A percentile compares a stretch with the other conserved stretches of the same genome.
These are phyloP conservation scores for Tripterygium wilfordii DNA, from an alignment of 177 flowering plant genomes.

Conservation along the genomic window DNA sequence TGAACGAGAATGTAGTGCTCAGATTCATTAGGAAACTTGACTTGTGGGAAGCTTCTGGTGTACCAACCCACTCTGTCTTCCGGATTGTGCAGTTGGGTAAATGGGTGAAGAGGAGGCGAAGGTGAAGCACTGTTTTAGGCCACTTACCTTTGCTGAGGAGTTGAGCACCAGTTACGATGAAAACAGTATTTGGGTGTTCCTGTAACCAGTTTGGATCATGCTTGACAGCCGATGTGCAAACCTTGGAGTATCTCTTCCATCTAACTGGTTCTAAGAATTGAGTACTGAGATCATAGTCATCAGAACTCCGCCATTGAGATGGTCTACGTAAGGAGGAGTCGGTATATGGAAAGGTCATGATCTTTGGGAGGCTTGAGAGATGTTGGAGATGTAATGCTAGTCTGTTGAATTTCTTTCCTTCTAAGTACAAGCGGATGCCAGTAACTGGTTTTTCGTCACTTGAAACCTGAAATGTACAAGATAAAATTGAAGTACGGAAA, in stretches of 20 bases:
- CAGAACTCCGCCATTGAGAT: constrained; percentile 73
- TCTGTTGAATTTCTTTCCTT: constrained; percentile 75
- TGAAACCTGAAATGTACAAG: constrained; percentile 41
- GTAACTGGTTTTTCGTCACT: constrained; percentile 63
- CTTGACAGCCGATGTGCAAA: constrained; percentile 69
- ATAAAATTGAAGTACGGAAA: not conserved
- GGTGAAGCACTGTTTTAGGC: constrained; percentile 74
- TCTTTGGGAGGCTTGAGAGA: constrained; percentile 63
- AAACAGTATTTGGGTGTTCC: constrained; percentile 40
- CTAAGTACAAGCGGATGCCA: constrained; percentile 75
- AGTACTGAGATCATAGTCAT: constrained; percentile 31
- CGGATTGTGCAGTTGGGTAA: constrained; percentile 58
- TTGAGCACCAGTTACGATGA: constrained; percentile 84
- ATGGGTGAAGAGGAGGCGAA: constrained; percentile 62
- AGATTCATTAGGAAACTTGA: constrained; percentile 57
- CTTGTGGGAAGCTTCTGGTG: constrained; percentile 51
- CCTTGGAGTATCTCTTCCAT: constrained; percentile 67
- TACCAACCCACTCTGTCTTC: constrained; percentile 65
- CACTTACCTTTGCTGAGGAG: constrained; percentile 63
- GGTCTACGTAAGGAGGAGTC: constrained; percentile 12
- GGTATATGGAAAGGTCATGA: constrained; percentile 26
- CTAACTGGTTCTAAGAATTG: constrained; percentile 60
- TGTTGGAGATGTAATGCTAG: constrained; percentile 80
- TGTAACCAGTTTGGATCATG: constrained; percentile 65
- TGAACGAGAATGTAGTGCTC: constrained; percentile 74